phyloP scores from a whole-genome alignment of 768 basidiomycete genomes.

The Chalciporus piperatus region DNA sequence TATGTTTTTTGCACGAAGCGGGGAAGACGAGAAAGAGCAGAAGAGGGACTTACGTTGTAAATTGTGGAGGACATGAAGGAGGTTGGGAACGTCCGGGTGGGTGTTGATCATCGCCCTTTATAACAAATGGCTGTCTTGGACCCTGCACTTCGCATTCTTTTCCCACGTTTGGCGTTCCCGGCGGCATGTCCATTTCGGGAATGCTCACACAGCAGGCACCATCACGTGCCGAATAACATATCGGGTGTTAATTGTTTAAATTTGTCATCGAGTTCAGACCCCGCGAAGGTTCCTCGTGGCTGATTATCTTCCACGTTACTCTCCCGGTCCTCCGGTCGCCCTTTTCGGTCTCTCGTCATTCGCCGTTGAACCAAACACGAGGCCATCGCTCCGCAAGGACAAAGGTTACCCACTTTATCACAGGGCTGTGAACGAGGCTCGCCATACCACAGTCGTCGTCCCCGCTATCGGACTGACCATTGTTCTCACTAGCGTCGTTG shows the following conservation, averaged over 20 bases:
- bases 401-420: neutral
- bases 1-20: neutral
- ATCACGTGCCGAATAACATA: constrained; percentile 26
- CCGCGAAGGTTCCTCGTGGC: constrained; percentile 20
- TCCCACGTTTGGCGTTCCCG: constrained; percentile 36
- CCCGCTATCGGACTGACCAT: too few relatives aligned
- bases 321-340: too few relatives aligned
- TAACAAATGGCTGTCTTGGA: constrained; percentile 34
- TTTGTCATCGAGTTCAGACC: constrained; percentile 10
- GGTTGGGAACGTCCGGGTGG: constrained; percentile 37
- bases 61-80: constrained; percentile 38
- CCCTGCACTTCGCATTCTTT: constrained; percentile 33
- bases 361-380: too few relatives aligned
- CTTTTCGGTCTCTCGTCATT: too few relatives aligned
- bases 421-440: neutral
- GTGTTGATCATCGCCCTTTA: constrained; percentile 40
- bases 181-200: constrained; percentile 31
- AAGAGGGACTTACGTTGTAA: constrained; percentile 33
- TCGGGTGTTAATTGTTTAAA: constrained; percentile 17
- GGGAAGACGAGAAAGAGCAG: neutral
- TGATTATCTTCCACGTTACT: neutral
- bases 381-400: neutral
- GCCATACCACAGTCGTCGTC: too few relatives aligned
- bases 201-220: constrained; percentile 24
- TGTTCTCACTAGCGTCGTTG: too few relatives aligned